Conservation (phyloP, 139 green algal genomes). For the Bryopsis sp. region DNA sequence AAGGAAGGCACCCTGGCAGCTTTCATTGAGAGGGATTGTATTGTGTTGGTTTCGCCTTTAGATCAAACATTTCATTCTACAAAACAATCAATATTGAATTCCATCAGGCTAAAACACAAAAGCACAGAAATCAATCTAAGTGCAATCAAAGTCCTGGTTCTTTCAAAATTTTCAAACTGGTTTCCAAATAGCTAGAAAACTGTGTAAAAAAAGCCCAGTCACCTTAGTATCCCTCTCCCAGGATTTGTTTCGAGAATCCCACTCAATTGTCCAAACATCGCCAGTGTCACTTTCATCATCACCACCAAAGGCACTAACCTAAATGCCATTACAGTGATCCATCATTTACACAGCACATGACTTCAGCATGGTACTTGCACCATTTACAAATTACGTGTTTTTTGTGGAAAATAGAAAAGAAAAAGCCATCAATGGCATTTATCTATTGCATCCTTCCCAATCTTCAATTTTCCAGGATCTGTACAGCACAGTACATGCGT, state of each 20-base stretch:
- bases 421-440: background rate
- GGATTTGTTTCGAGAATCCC: background rate
- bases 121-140: too few relatives aligned
- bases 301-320: slow-evolving; percentile 2
- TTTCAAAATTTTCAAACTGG: too few relatives aligned
- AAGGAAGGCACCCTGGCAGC: too few relatives aligned
- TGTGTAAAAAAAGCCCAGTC: background rate
- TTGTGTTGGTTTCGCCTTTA: too few relatives aligned
- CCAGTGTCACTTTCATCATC: background rate
- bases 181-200: too few relatives aligned
- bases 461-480: background rate
- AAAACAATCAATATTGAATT: too few relatives aligned
- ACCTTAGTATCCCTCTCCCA: background rate
- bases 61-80: too few relatives aligned
- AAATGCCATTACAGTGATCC: background rate
- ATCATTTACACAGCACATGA: background rate
- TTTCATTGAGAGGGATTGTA: too few relatives aligned
- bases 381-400: background rate
- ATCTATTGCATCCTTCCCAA: background rate
- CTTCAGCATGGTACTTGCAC: background rate
- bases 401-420: background rate
- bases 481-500: background rate
- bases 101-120: too few relatives aligned
- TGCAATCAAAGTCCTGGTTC: too few relatives aligned
- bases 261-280: background rate